phyloP scores from a whole-genome alignment of 2,329 filamentous ascomycete species.

The Trichoderma sp. region DNA sequence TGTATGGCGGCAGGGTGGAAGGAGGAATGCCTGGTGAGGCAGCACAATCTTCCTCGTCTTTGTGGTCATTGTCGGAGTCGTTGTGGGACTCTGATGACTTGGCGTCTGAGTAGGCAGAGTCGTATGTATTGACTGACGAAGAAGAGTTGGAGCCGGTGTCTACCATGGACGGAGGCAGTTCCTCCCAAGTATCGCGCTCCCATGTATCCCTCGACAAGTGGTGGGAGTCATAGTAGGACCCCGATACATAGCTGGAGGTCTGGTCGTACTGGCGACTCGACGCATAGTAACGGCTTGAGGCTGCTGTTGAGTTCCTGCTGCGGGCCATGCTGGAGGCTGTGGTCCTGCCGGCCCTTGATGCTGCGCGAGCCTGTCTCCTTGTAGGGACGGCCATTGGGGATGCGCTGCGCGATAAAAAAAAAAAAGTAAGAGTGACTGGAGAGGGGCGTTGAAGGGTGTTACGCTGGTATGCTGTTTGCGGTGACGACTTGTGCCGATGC shows the following conservation, averaged over 20 bases:
- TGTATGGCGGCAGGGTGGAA: slow-evolving; percentile 56
- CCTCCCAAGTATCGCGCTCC: slow-evolving; percentile 26
- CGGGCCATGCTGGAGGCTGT: slow-evolving; percentile 24
- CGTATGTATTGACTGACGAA: slow-evolving; percentile 76
- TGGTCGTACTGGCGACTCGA: slow-evolving; percentile 22
- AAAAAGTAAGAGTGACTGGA: not conserved
- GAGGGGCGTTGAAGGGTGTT: not conserved
- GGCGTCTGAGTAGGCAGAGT: slow-evolving; percentile 61
- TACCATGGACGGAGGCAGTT: slow-evolving; percentile 24
- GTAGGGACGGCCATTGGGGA: slow-evolving; percentile 20
- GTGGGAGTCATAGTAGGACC: slow-evolving; percentile 23
- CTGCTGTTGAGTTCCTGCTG: slow-evolving; percentile 20
- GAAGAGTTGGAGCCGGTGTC: slow-evolving; percentile 30
- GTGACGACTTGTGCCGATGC: not conserved
- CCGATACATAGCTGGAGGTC: slow-evolving; percentile 22
- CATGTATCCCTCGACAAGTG: slow-evolving; percentile 25
- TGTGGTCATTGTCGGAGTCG: slow-evolving; percentile 34
- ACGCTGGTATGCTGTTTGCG: not conserved
- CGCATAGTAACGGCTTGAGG: slow-evolving; percentile 21
- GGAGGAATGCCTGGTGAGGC: slow-evolving; percentile 47
- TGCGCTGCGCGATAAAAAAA: not conserved
- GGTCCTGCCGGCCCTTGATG: slow-evolving; percentile 12
- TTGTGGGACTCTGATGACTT: slow-evolving; percentile 28
- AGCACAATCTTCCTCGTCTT: slow-evolving; percentile 30
- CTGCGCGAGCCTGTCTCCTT: slow-evolving; percentile 20